Evolutionary conservation across 2,329 filamentous ascomycete species (phyloP), one percentile per base, ranked within the genome.

Genomic region (Aspergillus sp.): DNA sequence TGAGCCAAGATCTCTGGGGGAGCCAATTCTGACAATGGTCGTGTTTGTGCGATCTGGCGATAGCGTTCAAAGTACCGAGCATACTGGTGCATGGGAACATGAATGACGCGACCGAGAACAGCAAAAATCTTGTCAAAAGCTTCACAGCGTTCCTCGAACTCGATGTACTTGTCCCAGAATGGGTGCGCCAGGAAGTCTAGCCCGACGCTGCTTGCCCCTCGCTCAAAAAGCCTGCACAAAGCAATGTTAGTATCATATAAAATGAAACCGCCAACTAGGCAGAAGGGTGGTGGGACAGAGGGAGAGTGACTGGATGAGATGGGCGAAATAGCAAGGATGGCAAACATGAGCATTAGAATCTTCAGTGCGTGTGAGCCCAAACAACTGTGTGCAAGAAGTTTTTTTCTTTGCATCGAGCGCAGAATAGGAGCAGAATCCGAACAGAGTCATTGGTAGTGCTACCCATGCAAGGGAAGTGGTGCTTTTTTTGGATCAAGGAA

Each of bases 81-180:
- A 72, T 96, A 97, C 63, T 96, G 90, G 62, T 97, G 90, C 81
- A 95, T 88, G 1, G 93, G 91, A 42, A 97, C 90, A 59, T 87
- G 81, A 42, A 95, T 86, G 44, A 96, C 79, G 42, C 90, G 87
- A 48, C 78, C 77, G 41, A 95, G 77, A 44, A 98, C 88, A 33
- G 81, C 82, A 56, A 94, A 95, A 43, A 96, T 88, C 58, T 83
- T 88, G 51, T 94, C 88, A 10, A 85, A 81, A 0, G 86, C 82
- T 59, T 95, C 90, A 49, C 91, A 76, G 2, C 90, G 86, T 64
- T 96, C 90, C 65, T 97, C 93, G 59, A 94, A 97, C 64, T 97
- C 93, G 51, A 98, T 82, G 61, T 95, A 98, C 70, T 95, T 97
- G 68, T 98, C 93, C 93, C 93, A 98, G 71, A 98, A 96, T 1